A percentile compares a stretch with the other conserved stretches of the same genome.
Conservation (phyloP, 2,329 filamentous ascomycete genomes). For the Trichoderma sp. region DNA sequence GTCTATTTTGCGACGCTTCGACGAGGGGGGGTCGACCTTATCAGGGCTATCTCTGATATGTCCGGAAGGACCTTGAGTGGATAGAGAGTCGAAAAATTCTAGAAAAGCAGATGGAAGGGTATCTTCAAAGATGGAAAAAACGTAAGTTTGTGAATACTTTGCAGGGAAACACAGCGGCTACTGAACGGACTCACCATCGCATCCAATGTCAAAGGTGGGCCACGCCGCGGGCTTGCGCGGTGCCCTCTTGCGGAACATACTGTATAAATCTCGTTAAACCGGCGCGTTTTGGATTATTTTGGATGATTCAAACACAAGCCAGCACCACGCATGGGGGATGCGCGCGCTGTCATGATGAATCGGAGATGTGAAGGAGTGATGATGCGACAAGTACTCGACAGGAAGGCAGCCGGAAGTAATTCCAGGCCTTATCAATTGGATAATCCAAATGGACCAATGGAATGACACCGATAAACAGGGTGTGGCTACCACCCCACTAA, state of each 20-base stretch:
- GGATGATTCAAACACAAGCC: background rate
- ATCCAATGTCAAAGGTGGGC: constrained; percentile 3
- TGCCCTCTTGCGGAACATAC: constrained; percentile 3
- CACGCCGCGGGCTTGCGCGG: background rate
- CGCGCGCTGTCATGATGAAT: background rate
- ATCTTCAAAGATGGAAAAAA: background rate
- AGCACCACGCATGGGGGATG: background rate
- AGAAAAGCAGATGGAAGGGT: background rate
- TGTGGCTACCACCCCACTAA: background rate
- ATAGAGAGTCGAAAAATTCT: constrained; percentile 1
- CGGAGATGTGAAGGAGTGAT: background rate
- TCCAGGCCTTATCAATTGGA: constrained; percentile 3
- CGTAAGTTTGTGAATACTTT: background rate
- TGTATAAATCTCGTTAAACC: background rate
- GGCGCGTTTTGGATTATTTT: background rate
- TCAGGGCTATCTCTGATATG: background rate
- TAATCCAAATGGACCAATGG: background rate
- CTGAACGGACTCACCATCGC: constrained; percentile 4
- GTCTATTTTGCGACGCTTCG: constrained; percentile 34
- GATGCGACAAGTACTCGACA: background rate
- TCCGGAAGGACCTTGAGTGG: background rate
- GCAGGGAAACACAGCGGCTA: too few relatives aligned
- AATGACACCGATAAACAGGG: background rate
- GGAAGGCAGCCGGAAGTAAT: background rate
- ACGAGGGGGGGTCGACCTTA: constrained; percentile 17